Evolutionary conservation across 1,284 basidiomycete species (phyloP).

Genomic region (Ustilago nuda): DNA sequence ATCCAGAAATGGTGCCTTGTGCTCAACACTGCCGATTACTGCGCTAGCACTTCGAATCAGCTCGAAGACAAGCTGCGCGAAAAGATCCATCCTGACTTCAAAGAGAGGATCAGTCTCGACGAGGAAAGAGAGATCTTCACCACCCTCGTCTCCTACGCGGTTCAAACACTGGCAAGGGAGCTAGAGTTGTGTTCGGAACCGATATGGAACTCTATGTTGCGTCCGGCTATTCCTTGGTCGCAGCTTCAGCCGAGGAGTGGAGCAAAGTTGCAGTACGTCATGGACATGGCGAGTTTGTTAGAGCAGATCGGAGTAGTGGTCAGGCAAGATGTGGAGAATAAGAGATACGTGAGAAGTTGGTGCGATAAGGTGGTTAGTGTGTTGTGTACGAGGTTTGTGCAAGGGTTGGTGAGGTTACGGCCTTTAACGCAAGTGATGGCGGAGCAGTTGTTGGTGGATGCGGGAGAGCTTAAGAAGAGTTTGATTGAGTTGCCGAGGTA

Average conservation of each 20-base stretch:
- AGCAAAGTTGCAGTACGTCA: constrained; percentile 56
- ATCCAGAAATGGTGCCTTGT: constrained; percentile 72
- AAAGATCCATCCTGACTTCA: constrained; percentile 80
- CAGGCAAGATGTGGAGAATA: constrained; percentile 66
- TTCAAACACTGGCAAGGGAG: constrained; percentile 56
- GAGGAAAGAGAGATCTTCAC: constrained; percentile 84
- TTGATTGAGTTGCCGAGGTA: constrained; percentile 63
- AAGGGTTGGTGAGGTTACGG: constrained; percentile 57
- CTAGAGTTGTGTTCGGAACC: constrained; percentile 58
- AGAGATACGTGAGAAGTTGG: constrained; percentile 65
- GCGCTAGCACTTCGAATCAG: constrained; percentile 89
- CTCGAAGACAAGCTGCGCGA: constrained; percentile 90
- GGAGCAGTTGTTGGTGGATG: constrained; percentile 59
- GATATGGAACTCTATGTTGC: constrained; percentile 62
- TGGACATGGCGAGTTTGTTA: constrained; percentile 58
- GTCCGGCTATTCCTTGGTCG: constrained; percentile 58
- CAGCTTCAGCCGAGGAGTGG: constrained; percentile 31
- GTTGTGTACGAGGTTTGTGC: constrained; percentile 48
- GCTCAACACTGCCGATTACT: constrained; percentile 98
- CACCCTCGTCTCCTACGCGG: constrained; percentile 54
- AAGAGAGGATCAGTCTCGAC: constrained; percentile 83
- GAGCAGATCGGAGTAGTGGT: constrained; percentile 65
- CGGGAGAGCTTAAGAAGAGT: constrained; percentile 46
- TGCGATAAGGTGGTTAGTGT: constrained; percentile 63
- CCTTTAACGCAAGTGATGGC: constrained; percentile 52